Base-by-base conservation (phyloP, 129 eudicot genomes). In the Lonicera japonica region DNA sequence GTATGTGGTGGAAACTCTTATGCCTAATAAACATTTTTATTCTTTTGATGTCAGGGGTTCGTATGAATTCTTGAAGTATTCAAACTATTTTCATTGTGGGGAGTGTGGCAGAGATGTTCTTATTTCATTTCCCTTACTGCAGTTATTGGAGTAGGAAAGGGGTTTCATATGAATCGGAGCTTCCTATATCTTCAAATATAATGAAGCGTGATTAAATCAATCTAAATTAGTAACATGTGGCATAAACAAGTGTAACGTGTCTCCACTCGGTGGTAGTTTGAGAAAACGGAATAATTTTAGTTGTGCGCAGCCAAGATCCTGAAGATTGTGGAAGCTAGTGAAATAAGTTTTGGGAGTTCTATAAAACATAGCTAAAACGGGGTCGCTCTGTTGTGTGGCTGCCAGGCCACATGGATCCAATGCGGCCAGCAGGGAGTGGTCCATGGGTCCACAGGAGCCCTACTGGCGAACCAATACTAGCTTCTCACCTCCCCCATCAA, bases 371-470 rank as follows among this genome's bases (percentile, higher is more conserved):
- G 91, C 95, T 76, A 87, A 85, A 72, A 92, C 95, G 98, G 98
- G 98, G 86, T 87, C 98, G 24, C 87, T 92, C 60, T 92, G 98
- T 85, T 92, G 98, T 77, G 98, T 92, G 96, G 98, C 98, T 74
- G 96, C 98, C 5, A 92, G 98, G 95, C 98, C 98, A 78, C 96
- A 92, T 87, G 98, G 95, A 47, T 85, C 96, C 1, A 88, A 80
- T 74, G 84, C 80, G 36, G 69, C 90, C 63, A 88, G 86, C 63
- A 67, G 78, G 67, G 96, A 92, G 74, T 92, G 96, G 96, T 82
- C 98, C 55, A 69, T 87, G 82, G 94, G 88, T 54, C 94, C 95
- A 63, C 89, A 87, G 25, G 98, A 87, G 71, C 98, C 98, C 60
- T 84, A 92, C 73, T 92, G 98, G 98, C 70, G 96, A 65, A 92